These are phyloP conservation scores for Neonectria punicea DNA, from an alignment of 2,329 filamentous ascomycete species.

Conservation along the genomic window DNA sequence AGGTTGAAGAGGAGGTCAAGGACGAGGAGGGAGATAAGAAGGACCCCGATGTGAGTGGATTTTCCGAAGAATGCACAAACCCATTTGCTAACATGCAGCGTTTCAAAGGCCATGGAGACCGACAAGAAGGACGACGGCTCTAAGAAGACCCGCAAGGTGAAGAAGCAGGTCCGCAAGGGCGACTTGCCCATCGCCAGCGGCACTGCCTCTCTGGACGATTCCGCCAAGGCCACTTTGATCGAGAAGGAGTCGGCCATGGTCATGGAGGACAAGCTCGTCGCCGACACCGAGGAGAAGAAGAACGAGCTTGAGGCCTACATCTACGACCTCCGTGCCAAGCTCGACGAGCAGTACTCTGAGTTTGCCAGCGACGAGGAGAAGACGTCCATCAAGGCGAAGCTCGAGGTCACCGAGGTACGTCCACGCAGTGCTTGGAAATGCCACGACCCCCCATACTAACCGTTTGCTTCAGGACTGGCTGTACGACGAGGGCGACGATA, in stretches of 20 bases:
- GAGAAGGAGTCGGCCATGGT: slow-evolving; percentile 93
- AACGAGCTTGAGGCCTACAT: slow-evolving; percentile 98
- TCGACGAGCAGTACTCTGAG: slow-evolving; percentile 90
- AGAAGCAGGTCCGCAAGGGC: slow-evolving; percentile 99
- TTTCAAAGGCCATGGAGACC: slow-evolving; percentile 81
- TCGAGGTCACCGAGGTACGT: slow-evolving; percentile 86
- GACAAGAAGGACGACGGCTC: slow-evolving; percentile 74
- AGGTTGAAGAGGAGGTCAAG: slow-evolving; percentile 92
- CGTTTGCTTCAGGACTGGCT: slow-evolving; percentile 83
- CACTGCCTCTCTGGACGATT: slow-evolving; percentile 80
- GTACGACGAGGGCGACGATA: slow-evolving; percentile 96
- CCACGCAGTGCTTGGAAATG: background rate
- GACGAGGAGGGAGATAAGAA: slow-evolving; percentile 73
- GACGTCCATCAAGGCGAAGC: slow-evolving; percentile 82
- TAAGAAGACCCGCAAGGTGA: slow-evolving; percentile 96
- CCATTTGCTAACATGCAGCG: slow-evolving; percentile 41
- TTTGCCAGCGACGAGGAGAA: slow-evolving; percentile 95
- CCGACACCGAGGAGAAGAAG: slow-evolving; percentile 99
- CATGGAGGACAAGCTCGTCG: slow-evolving; percentile 98
- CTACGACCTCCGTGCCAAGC: slow-evolving; percentile 95
- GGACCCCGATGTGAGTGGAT: slow-evolving; percentile 77
- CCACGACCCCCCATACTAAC: slow-evolving; percentile 20
- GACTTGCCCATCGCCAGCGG: slow-evolving; percentile 88
- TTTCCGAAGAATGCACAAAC: slow-evolving; percentile 17
- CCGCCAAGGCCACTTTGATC: slow-evolving; percentile 71